Base-by-base conservation (phyloP, 1,284 basidiomycete genomes). In the Coniferiporia sulphurascens region DNA sequence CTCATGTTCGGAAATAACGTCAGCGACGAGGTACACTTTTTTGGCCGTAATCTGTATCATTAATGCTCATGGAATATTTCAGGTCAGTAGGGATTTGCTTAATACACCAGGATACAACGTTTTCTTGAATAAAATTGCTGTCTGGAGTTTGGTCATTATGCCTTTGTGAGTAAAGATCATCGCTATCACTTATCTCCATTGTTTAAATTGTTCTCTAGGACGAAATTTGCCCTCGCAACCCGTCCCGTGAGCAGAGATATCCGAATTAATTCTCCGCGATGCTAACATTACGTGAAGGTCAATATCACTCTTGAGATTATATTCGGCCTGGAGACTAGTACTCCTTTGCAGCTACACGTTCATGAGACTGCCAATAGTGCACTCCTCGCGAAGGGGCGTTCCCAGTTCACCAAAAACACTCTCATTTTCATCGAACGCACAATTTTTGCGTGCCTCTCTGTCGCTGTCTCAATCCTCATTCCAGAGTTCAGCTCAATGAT, bases 81-180 rank as follows among this genome's bases (percentile, higher is more conserved):
- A 94, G 87, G 88, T 98, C 70, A 98, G 93, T 61, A 83, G 85
- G 63, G 89, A 98, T 70, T 74, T 98, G 36, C 81, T 95, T 55
- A 76, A 76, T 34, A 90, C 87, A 0, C 80, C 85, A 2, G 91
- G 87, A 13, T 96, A 91, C 71, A 93, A 89, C 53, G 74, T 78
- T 1, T 66, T 74, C 3, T 74, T 98, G 12, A 98, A 96, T 70
- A 75, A 85, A 52, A 65, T 91, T 22, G 89, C 88, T 4, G 79
- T 97, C 49, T 95, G 93, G 91, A 86, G 95, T 76, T 86, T 98
- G 44, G 93, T 95, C 22, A 75, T 97, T 60, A 90, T 87, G 63
- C 91, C 93, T 15, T 68, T 95, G 79, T 89, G 68, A 71, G 85
- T 76, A 35, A 27, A 55, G 27, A 12, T 63, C 27, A 48, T 48